Percentiles rank a stretch among this genome's conserved stretches.
Evolutionary conservation across 2,329 filamentous ascomycete species (phyloP).

Genomic region (Trichoderma asperellum): DNA sequence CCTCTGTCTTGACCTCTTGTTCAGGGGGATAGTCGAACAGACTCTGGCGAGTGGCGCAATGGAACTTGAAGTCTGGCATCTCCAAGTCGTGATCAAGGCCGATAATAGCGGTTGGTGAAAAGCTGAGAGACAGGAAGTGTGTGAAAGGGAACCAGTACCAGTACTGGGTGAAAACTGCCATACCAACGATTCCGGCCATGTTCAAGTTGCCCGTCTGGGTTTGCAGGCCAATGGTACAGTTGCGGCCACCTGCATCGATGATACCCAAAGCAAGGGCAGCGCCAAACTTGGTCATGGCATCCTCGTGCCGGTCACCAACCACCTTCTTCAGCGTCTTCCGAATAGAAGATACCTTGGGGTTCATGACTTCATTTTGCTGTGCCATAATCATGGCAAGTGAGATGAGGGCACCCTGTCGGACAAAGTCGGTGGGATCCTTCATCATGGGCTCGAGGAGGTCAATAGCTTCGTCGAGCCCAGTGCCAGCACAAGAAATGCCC

Average conservation of each 20-base stretch:
- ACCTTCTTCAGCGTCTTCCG: constrained; percentile 95
- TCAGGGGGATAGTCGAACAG: constrained; percentile 98
- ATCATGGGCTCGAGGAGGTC: constrained; percentile 98
- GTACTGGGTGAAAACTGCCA: constrained; percentile 98
- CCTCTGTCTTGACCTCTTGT: constrained; percentile 91
- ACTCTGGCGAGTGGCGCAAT: constrained; percentile 91
- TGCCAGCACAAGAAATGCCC: constrained; percentile 96
- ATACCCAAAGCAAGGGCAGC: constrained; percentile 93
- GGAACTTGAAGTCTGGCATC: constrained; percentile 91
- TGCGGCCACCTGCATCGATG: constrained; percentile 95
- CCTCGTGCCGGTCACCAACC: constrained; percentile 90
- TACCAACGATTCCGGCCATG: constrained; percentile 97
- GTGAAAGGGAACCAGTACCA: constrained; percentile 99
- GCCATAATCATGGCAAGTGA: constrained; percentile 97
- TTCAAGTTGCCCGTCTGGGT: constrained; percentile 98
- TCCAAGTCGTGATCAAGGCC: constrained; percentile 92
- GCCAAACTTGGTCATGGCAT: constrained; percentile 99
- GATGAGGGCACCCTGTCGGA: constrained; percentile 93
- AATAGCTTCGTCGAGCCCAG: constrained; percentile 92
- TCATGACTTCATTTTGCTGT: constrained; percentile 99
- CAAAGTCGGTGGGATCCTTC: constrained; percentile 98
- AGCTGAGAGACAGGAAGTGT: constrained; percentile 93
- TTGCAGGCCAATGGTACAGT: constrained; percentile 97
- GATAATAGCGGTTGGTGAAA: constrained; percentile 96
- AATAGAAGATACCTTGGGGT: constrained; percentile 89